Evolutionary conservation across 768 basidiomycete genomes (phyloP).

Genomic region (Pisolithus microcarpus): DNA sequence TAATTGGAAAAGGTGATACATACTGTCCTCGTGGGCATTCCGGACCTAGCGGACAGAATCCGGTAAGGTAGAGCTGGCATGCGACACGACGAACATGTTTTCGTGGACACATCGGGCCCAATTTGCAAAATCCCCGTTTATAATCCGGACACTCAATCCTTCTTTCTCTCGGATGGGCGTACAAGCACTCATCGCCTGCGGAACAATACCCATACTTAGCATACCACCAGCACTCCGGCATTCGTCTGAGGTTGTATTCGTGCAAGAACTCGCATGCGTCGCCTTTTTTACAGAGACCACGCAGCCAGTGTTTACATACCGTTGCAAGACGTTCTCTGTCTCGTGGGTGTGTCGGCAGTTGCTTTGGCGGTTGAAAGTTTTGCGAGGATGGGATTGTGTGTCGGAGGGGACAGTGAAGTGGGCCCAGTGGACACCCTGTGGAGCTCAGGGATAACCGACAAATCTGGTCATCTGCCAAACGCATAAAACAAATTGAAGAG

Average conservation of each 20-base stretch:
- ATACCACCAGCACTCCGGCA: conserved; percentile 99
- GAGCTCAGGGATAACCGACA: conserved; percentile 78
- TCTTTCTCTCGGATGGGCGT: conserved; percentile 90
- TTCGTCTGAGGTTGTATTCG: conserved; percentile 94
- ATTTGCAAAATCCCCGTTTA: conserved; percentile 87
- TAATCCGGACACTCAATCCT: conserved; percentile 92
- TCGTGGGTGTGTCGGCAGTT: conserved; percentile 73
- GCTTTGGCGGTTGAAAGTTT: conserved; percentile 87
- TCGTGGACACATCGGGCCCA: conserved; percentile 81
- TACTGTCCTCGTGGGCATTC: conserved; percentile 88
- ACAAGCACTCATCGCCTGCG: conserved; percentile 94
- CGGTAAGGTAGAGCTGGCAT: conserved; percentile 86
- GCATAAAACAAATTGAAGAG: not conserved
- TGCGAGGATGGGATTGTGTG: conserved; percentile 83
- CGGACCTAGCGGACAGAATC: conserved; percentile 86
- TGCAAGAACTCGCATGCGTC: conserved; percentile 98
- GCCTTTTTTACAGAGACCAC: conserved; percentile 97
- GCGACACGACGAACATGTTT: conserved; percentile 90
- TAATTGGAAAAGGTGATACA: conserved; percentile 28
- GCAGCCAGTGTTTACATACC: conserved; percentile 98
- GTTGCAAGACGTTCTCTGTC: conserved; percentile 81
- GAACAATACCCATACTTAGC: conserved; percentile 97
- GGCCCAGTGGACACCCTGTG: conserved; percentile 83
- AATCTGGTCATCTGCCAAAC: conserved; percentile 77
- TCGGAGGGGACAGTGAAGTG: conserved; percentile 85